Base-by-base conservation (phyloP, 768 basidiomycete genomes). In the Rhizopogon vinicolor region DNA sequence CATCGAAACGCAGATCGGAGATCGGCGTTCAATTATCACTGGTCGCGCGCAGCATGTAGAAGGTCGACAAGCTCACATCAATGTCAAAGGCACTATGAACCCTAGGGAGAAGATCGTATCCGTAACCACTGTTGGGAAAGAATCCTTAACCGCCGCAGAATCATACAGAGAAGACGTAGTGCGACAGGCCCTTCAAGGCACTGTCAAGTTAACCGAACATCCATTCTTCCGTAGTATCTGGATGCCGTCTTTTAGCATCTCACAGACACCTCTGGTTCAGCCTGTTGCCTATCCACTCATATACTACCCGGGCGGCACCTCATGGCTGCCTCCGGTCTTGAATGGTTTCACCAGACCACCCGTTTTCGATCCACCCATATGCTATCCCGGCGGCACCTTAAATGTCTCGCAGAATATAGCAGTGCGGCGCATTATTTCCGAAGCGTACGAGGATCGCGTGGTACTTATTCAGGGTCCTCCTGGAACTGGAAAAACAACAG, bases 141-240 rank as follows among this genome's bases (percentile, higher is more conserved):
- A 78, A 52, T 72, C 69, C 29, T 78, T 76, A 0, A 89, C 86
- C 1, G 69, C 59, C 16, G 85, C 88, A 2, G 85, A 89, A 53
- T 51, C 57, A 3, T 7, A 22, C 19, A 68, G 69, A 5, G 57
- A 62, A 16, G 43, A 16, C 3, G 40, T 69, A 41, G 56, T 74
- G 7, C 65, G 67, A 33, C 1, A 25, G 6, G 52, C 60, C 0
- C 31, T 75, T 10, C 66, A 69, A 29, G 9, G 44, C 1, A 18
- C 1, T 5, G 52, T 58, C 0, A 56, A 35, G 1, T 58, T 72
- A 35, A 35, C 65, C 19, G 51, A 56, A 1, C 53, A 59, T 19
- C 63, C 65, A 0, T 69, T 71, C 42, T 66, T 72, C 37, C 60
- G 37, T 7, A 53, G 56, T 13, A 59, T 76, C 28, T 70, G 71